Conservation (phyloP, 2,329 filamentous ascomycete genomes). For the Cercospora sp. region DNA sequence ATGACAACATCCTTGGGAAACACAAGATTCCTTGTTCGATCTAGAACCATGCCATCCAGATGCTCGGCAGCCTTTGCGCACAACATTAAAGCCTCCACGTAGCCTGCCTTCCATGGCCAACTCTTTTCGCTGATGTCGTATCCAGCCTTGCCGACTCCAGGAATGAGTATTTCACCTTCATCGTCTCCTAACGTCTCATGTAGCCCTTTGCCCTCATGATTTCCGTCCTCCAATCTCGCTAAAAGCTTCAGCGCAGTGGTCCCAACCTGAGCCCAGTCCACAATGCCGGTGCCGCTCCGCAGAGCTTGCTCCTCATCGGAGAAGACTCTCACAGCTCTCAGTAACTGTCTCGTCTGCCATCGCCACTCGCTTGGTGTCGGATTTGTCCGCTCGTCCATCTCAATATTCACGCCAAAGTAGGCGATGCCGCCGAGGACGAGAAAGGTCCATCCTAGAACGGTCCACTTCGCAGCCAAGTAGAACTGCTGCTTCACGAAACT, state of each 20-base stretch:
- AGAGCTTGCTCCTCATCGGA: conserved; percentile 53
- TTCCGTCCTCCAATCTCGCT: conserved; percentile 66
- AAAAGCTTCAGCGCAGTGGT: conserved; percentile 62
- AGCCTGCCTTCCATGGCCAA: conserved; percentile 82
- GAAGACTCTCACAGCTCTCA: conserved; percentile 58
- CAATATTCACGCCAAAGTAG: conserved; percentile 68
- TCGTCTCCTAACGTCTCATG: conserved; percentile 56
- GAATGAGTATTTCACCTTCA: conserved; percentile 41
- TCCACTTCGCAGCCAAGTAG: conserved; percentile 68
- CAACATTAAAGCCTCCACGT: conserved; percentile 79
- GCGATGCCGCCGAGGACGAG: conserved; percentile 61
- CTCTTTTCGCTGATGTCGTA: conserved; percentile 73
- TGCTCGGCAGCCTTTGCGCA: conserved; percentile 76
- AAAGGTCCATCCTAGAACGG: conserved; percentile 64
- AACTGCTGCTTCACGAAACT: conserved; percentile 70
- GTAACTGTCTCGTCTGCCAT: conserved; percentile 66
- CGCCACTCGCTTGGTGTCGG: conserved; percentile 84
- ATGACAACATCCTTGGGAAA: conserved; percentile 74
- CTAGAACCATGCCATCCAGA: conserved; percentile 74
- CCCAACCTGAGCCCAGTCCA: conserved; percentile 71
- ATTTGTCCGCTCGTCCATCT: conserved; percentile 71
- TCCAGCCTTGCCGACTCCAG: conserved; percentile 57
- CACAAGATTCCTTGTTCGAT: conserved; percentile 64
- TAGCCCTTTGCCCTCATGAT: conserved; percentile 68
- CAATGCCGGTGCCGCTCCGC: conserved; percentile 57